Conservation (phyloP, 1,284 basidiomycete species). For the Fomitiporia mediterranea region DNA sequence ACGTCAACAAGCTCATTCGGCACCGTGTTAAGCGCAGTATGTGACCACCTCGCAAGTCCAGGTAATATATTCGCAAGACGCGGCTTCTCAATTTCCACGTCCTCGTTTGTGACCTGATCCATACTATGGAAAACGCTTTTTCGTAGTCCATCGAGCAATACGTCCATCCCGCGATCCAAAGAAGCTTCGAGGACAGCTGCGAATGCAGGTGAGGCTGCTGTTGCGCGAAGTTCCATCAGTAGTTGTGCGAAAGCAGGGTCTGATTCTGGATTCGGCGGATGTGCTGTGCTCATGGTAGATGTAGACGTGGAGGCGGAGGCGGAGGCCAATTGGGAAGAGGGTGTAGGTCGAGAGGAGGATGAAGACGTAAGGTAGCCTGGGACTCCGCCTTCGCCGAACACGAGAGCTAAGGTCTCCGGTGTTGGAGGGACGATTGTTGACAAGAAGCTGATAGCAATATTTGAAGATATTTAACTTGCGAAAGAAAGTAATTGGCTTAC, state of each 20-base stretch:
- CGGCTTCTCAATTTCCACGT: conserved; percentile 43
- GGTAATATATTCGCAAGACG: conserved; percentile 75
- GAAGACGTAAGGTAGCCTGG: conserved; percentile 31
- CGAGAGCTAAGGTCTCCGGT: conserved; percentile 59
- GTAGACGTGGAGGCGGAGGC: too few species aligned
- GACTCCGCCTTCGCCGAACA: conserved; percentile 61
- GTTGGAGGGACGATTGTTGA: conserved; percentile 70
- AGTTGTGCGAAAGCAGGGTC: conserved; percentile 58
- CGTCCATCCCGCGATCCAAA: conserved; percentile 62
- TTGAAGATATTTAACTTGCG: not conserved
- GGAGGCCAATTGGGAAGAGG: conserved; percentile 23
- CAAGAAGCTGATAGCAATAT: conserved; percentile 49
- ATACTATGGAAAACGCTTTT: conserved; percentile 46
- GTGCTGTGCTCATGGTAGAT: too few species aligned
- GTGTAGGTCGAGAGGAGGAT: conserved; percentile 24
- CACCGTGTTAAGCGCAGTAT: conserved; percentile 60
- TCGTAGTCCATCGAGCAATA: conserved; percentile 50
- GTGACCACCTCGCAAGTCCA: conserved; percentile 72
- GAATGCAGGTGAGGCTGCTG: conserved; percentile 69
- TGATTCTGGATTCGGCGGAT: conserved; percentile 24
- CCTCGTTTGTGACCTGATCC: conserved; percentile 21
- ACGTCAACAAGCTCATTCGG: conserved; percentile 86
- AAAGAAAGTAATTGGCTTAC: conserved; percentile 32
- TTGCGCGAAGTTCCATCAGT: conserved; percentile 62
- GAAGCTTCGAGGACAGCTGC: conserved; percentile 58